Conservation (phyloP, 1,284 basidiomycete genomes). For the Phlebopus sp. region DNA sequence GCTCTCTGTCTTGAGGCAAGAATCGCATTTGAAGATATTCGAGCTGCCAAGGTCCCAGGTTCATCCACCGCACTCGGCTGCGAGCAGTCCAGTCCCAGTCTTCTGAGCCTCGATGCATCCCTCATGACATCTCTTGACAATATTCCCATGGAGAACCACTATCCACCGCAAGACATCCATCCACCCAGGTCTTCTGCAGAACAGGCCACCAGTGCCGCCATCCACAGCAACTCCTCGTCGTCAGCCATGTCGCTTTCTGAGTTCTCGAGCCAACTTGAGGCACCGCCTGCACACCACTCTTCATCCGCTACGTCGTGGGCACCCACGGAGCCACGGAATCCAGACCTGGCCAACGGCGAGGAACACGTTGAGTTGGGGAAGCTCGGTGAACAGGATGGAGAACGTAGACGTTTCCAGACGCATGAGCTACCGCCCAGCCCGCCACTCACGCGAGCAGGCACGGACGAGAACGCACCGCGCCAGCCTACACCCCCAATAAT, state of each 20-base stretch:
- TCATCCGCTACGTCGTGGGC: slow-evolving; percentile 30
- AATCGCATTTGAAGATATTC: too few relatives aligned
- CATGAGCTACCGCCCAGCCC: slow-evolving; percentile 21
- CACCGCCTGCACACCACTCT: slow-evolving; percentile 13
- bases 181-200: slow-evolving; percentile 2
- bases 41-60: too few relatives aligned
- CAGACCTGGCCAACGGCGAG: neutral
- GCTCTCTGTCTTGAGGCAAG: too few relatives aligned
- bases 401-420: slow-evolving; percentile 8
- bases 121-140: slow-evolving; percentile 28
- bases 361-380: slow-evolving; percentile 13
- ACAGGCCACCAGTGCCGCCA: neutral
- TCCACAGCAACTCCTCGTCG: slow-evolving; percentile 1
- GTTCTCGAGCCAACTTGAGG: slow-evolving; percentile 3
- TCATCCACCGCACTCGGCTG: too few relatives aligned
- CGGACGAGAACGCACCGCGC: slow-evolving; percentile 2
- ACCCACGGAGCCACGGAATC: slow-evolving; percentile 1
- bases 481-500: neutral
- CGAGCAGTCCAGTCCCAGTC: neutral
- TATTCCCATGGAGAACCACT: slow-evolving; percentile 14
- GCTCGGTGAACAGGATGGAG: slow-evolving; percentile 7
- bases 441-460: slow-evolving; percentile 20
- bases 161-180: slow-evolving; percentile 2
- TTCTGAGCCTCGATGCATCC: slow-evolving; percentile 16
- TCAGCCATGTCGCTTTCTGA: slow-evolving; percentile 4